A percentile compares a stretch with the other conserved stretches of the same genome.
phyloP scores from a whole-genome alignment of 1,284 basidiomycete genomes.

The Sporisorium reilianum region DNA sequence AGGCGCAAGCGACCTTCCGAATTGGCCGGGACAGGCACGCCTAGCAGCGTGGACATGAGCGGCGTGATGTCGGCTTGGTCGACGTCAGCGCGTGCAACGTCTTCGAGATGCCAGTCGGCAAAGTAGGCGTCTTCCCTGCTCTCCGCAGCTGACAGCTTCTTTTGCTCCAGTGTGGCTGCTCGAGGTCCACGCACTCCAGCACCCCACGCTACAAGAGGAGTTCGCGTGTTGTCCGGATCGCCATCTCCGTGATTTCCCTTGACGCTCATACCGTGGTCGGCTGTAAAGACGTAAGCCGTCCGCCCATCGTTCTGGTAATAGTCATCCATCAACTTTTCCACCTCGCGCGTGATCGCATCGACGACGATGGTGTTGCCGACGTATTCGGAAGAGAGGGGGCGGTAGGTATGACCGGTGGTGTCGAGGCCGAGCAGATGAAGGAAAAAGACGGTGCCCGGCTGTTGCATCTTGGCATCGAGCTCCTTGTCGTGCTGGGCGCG shows the following conservation, averaged over 20 bases:
- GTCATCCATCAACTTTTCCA: slow-evolving; percentile 76
- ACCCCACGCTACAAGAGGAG: slow-evolving; percentile 87
- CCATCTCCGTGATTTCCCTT: slow-evolving; percentile 93
- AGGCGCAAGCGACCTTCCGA: slow-evolving; percentile 69
- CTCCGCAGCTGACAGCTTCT: slow-evolving; percentile 9
- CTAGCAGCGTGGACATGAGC: slow-evolving; percentile 74
- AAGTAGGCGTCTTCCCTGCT: slow-evolving; percentile 49
- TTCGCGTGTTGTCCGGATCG: slow-evolving; percentile 87
- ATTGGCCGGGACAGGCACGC: slow-evolving; percentile 66
- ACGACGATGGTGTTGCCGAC: slow-evolving; percentile 86
- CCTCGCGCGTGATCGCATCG: slow-evolving; percentile 79
- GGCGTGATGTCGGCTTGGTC: slow-evolving; percentile 87
- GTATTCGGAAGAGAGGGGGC: slow-evolving; percentile 89
- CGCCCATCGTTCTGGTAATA: slow-evolving; percentile 75
- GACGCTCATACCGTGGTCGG: slow-evolving; percentile 90
- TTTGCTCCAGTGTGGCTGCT: slow-evolving; percentile 12
- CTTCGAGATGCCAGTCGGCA: slow-evolving; percentile 55
- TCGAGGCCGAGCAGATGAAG: slow-evolving; percentile 86
- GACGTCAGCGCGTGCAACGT: slow-evolving; percentile 72
- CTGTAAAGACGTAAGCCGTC: slow-evolving; percentile 85
- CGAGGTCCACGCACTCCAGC: slow-evolving; percentile 72
- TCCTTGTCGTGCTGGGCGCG: slow-evolving; percentile 57
- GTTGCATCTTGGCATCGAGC: slow-evolving; percentile 73
- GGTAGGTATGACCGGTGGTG: slow-evolving; percentile 87
- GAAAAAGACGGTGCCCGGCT: slow-evolving; percentile 79